These are phyloP conservation scores for Penicillium robsamsonii DNA, from an alignment of 495 filamentous ascomycete species.

Conservation along the genomic window DNA sequence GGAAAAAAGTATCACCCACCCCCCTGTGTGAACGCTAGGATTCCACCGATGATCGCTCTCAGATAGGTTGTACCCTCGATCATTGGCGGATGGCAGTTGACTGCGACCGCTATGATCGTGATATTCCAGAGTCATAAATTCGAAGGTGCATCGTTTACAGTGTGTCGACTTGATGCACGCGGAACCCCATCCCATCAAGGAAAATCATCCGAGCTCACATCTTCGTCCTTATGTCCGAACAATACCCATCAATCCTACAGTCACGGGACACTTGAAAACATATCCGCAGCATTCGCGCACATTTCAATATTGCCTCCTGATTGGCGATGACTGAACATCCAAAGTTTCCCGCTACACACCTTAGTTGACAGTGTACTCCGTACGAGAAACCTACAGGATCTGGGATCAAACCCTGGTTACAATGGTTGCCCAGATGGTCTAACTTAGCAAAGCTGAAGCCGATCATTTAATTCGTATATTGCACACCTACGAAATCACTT, in stretches of 20 bases:
- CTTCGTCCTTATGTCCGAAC: background rate
- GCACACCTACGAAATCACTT: background rate
- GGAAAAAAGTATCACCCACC: constrained; percentile 5
- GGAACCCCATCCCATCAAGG: constrained; percentile 27
- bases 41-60: constrained; percentile 21
- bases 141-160: constrained; percentile 1
- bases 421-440: constrained; percentile 1
- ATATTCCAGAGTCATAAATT: constrained; percentile 19
- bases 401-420: constrained; percentile 2
- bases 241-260: background rate
- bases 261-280: background rate
- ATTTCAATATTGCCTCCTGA: background rate
- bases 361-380: background rate
- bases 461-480: constrained; percentile 14
- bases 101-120: constrained; percentile 23
- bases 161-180: constrained; percentile 12
- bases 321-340: constrained; percentile 5
- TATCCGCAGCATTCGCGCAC: constrained; percentile 4
- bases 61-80: constrained; percentile 25
- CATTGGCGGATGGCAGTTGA: constrained; percentile 32
- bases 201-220: constrained; percentile 20
- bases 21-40: constrained; percentile 1
- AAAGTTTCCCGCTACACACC: constrained; percentile 3
- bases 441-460: constrained; percentile 21
- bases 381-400: background rate